Evolutionary conservation across 805 yeast genomes (phyloP), one percentile per base, ranked within the genome.

Genomic region (Metschnikowia vanudenii): DNA sequence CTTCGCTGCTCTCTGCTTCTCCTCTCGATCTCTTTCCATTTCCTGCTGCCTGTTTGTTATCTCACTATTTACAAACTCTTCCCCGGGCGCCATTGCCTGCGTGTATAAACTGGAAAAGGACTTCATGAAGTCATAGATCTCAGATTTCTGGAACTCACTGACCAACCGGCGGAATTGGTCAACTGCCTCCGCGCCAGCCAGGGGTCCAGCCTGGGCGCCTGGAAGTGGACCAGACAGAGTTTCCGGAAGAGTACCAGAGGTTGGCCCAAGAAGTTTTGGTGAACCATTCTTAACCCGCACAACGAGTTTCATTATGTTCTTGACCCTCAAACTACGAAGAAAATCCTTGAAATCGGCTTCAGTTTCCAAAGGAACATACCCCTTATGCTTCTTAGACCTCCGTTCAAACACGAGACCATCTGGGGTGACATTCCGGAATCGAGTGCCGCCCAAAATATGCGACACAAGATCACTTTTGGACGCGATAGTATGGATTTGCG

Each of bases 281-380:
- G 16, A 12, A 30, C 30, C 29, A 14, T 31, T 31, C 32, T 43
- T 43, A 16, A 22, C 39, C 13, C 48, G 40, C 31, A 45, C 51
- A 4, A 43, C 16, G 47, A 80, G 59, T 51, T 69, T 70, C 41
- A 76, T 57, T 47, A 67, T 70, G 47, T 65, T 70, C 54, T 77
- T 78, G 16, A 78, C 81, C 45, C 67, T 62, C 51, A 79, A 65
- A 39, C 81, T 74, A 51, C 81, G 67, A 35, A 61, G 58, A 46
- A 79, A 64, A 19, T 69, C 59, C 39, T 61, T 64, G 56, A 73
- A 79, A 47, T 78, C 82, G 3, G 64, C 62, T 3, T 35, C 52
- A 3, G 65, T 43, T 14, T 62, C 71, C 50, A 80, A 67, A 3
- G 60, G 48, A 11, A 77, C 73, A 51, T 67, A 78, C 9, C 60